Evolutionary conservation across 2,329 filamentous ascomycete genomes (phyloP), one percentile per base, ranked within the genome.

Genomic region (Dactylellina parvicollis): DNA sequence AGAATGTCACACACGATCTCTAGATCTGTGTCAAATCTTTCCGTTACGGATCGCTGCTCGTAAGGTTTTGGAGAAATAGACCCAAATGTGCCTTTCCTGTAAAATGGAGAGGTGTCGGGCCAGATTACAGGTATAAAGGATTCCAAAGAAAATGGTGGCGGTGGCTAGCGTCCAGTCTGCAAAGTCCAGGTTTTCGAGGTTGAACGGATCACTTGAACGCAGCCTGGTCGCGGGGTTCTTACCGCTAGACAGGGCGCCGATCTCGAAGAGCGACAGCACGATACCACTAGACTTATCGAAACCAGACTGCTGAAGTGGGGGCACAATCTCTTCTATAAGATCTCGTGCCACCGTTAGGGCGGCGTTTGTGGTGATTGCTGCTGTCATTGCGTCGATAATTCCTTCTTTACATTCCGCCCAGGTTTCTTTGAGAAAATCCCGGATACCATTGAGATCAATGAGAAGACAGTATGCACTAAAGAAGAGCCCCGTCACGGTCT

Each of bases 341-440:
- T n/a, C n/a, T n/a, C n/a, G n/a, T n/a, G n/a, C n/a, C n/a, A n/a
- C n/a, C n/a, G n/a, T n/a, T n/a, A n/a, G n/a, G n/a, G 78, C 78
- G 3, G 78, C 77, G 30, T 80, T 78, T 2, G 76, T 77, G 16
- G 74, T 76, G 5, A 80, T 38, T 1, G 79, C 77, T 9, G 76
- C 76, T 3, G 76, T 72, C 22, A 77, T 66, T 3, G 79, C 50
- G 40, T 79, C 75, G 28, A 75, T 54, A 1, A 38, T 52, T 1
- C 74, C 70, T 2, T 71, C 34, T 49, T 55, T 66, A 42, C 78
- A 79, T n/a, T 72, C 64, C 12, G 34, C 18, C 77, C 78, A 79
- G 14, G 77, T 70, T 3, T n/a, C n/a, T 28, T 47, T 30, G 42
- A 80, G 55, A 22, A 75, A 72, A 0, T n/a, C 32, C 1, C 75